Evolutionary conservation across 1,284 basidiomycete species (phyloP).

Genomic region (Ganoderma lingzhi): DNA sequence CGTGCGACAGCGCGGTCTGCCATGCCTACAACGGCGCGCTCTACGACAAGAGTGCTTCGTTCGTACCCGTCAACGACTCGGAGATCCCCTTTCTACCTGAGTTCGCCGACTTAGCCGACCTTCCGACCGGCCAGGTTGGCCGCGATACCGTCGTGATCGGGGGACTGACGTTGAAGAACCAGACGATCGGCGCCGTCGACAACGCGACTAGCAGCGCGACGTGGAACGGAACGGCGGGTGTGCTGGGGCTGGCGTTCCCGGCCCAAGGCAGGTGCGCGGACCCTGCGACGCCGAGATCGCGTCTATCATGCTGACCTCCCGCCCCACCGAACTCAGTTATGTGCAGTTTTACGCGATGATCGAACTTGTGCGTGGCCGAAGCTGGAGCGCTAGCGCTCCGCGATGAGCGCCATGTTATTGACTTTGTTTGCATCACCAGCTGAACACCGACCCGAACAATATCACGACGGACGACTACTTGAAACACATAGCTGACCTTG

Average conservation of each 20-base stretch:
- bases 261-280: constrained; percentile 15
- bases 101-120: accelerated
- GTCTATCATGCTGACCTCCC: too few species aligned
- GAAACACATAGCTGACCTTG: too few species aligned
- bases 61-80: neutral
- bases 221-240: neutral
- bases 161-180: neutral
- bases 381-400: too few species aligned
- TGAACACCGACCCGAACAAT: too few species aligned
- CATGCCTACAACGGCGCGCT: neutral
- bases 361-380: too few species aligned
- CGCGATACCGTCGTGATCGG: neutral
- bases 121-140: neutral
- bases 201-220: neutral
- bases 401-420: too few species aligned
- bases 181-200: neutral
- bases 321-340: too few species aligned
- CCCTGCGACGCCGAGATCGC: constrained; percentile 31
- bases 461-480: too few species aligned
- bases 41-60: neutral
- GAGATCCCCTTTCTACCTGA: too few species aligned
- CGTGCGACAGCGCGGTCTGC: too few species aligned
- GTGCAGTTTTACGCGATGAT: too few species aligned
- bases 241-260: neutral
- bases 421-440: too few species aligned